Base-by-base conservation (phyloP, 345 rosid genomes). In the Iberis pinnata region DNA sequence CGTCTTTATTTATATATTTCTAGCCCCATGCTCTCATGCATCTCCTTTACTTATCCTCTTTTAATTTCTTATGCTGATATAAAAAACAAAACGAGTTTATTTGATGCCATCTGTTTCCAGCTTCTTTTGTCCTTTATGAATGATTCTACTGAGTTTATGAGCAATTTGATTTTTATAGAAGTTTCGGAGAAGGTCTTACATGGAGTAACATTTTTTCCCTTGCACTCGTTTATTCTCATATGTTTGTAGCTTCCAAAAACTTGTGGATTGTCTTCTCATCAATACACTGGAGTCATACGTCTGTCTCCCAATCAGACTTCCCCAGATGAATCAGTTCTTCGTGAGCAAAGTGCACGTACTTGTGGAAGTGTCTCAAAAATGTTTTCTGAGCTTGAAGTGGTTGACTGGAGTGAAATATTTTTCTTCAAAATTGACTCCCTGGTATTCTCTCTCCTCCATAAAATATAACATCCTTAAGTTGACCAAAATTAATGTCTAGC, bases 271-370 rank as follows among this genome's bases (percentile, higher is more conserved):
- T 70, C 75, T 73, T 79, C 93, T 55, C 87, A 72, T 59, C 76
- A 80, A 36, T 85, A 83, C 65, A 58, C 82, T 38, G 80, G 68
- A 39, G 81, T 86, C 27, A 53, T 84, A 41, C 77, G 78, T 33
- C 78, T 92, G 50, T 63, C 73, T 46, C 74, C 78, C 59, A 72
- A 56, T 49, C 81, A 69, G 67, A 66, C 63, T 63, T 54, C 73
- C 47, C 76, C 62, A 48, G 58, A 58, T 50, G 89, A 84, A 8
- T 56, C 77, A 16, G 65, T 63, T 37, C 69, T 68, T 44, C 78
- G 76, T 74, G 80, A 80, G 53, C 95, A 92, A 74, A 81, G 86
- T 73, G 85, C 89, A 56, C 95, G 96, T 49, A 92, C 96, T 38
- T 64, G 84, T 57, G 95, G 96, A 64, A 67, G 74, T 63, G 73